Percentiles rank a stretch among this genome's conserved stretches.
These are phyloP conservation scores for Abortiporus biennis DNA, from an alignment of 1,284 basidiomycete genomes.

Conservation along the genomic window DNA sequence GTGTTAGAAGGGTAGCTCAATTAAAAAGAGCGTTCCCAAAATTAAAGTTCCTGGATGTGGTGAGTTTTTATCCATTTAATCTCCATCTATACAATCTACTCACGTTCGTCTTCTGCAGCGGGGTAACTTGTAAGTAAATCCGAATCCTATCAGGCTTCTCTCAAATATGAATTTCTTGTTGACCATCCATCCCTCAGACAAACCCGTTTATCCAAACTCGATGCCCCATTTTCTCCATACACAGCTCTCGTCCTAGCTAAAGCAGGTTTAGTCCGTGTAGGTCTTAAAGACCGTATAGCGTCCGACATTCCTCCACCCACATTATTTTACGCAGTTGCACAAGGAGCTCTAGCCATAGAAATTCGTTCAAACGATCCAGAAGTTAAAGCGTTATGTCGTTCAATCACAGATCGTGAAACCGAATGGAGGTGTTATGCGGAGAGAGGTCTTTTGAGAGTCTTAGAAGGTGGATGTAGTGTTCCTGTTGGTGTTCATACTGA, in stretches of 20 bases:
- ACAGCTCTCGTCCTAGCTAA: conserved; percentile 91
- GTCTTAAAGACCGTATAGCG: conserved; percentile 76
- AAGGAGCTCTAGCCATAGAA: conserved; percentile 90
- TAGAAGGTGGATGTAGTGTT: conserved; percentile 97
- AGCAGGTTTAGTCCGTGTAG: conserved; percentile 86
- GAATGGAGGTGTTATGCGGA: conserved; percentile 79
- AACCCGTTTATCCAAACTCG: conserved; percentile 90
- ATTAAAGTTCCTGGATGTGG: conserved; percentile 86
- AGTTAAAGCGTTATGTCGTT: conserved; percentile 56
- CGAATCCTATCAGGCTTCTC: no score
- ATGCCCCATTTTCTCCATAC: conserved; percentile 80
- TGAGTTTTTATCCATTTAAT: conserved; percentile 36
- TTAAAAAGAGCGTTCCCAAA: conserved; percentile 76
- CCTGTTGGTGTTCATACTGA: conserved; percentile 84
- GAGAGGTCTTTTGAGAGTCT: conserved; percentile 77
- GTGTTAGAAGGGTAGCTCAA: conserved; percentile 90
- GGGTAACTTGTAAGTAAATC: conserved; percentile 78
- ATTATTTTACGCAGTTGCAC: conserved; percentile 88
- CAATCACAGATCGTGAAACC: conserved; percentile 71
- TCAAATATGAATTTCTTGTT: not conserved
- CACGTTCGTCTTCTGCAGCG: no score
- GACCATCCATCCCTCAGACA: conserved; percentile 41
- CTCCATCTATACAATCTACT: conserved; percentile 6
- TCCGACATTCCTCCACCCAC: conserved; percentile 70
- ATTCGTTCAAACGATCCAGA: conserved; percentile 70